A percentile compares a stretch with the other conserved stretches of the same genome.
These are phyloP conservation scores for Ascochyta clinopodiicola DNA, from an alignment of 2,329 filamentous ascomycete species.

Conservation along the genomic window DNA sequence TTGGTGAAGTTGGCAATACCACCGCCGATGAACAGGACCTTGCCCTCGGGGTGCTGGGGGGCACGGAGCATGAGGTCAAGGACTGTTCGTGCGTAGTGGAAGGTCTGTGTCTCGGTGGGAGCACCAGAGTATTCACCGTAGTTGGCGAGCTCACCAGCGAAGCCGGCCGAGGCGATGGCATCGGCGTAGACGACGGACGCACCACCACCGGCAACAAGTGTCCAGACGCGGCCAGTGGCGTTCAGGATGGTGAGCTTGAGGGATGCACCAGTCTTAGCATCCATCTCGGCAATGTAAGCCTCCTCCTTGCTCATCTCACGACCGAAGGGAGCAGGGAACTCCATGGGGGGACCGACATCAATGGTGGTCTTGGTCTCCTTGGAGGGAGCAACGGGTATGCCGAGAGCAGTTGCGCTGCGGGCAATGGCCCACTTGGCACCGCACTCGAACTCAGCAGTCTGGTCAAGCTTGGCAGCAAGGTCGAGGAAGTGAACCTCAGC, in stretches of 20 bases:
- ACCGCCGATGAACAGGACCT: slow-evolving; percentile 99
- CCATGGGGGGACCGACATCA: slow-evolving; percentile 96
- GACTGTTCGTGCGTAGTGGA: slow-evolving; percentile 97
- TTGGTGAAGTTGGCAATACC: slow-evolving; percentile 99
- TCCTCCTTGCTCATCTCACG: slow-evolving; percentile 99
- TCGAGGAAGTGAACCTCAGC: slow-evolving; percentile 98
- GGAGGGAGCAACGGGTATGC: slow-evolving; percentile 70
- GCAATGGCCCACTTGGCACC: slow-evolving; percentile 99
- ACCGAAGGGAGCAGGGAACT: slow-evolving; percentile 98
- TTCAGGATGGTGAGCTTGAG: slow-evolving; percentile 98
- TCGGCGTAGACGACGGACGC: slow-evolving; percentile 99
- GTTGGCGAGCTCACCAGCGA: slow-evolving; percentile 96
- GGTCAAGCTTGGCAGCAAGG: slow-evolving; percentile 96
- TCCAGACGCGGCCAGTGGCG: slow-evolving; percentile 91
- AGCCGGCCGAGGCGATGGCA: slow-evolving; percentile 95
- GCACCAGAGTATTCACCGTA: slow-evolving; percentile 99
- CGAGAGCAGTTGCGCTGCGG: slow-evolving; percentile 85
- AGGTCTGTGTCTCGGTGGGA: slow-evolving; percentile 97
- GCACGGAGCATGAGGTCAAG: slow-evolving; percentile 97
- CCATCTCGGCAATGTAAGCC: slow-evolving; percentile 97
- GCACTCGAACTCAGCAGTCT: slow-evolving; percentile 99
- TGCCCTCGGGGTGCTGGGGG: slow-evolving; percentile 83
- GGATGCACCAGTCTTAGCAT: slow-evolving; percentile 98
- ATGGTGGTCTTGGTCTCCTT: slow-evolving; percentile 81
- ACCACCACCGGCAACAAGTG: slow-evolving; percentile 97